These are phyloP conservation scores for Vickermania spadyakhi DNA, from an alignment of 208 protist species.

Conservation along the genomic window DNA sequence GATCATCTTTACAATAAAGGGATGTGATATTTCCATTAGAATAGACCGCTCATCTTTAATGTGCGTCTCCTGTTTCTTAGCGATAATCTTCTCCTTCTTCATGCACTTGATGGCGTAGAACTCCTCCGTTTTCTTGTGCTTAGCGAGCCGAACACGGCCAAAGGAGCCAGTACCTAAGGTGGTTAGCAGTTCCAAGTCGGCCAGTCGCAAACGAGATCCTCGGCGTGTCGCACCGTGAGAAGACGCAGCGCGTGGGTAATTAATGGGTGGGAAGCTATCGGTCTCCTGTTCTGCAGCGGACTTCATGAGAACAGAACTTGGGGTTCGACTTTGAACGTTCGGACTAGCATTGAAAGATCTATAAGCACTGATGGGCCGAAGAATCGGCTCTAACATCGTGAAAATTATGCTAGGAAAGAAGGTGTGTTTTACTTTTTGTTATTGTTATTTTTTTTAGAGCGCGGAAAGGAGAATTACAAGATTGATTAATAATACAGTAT, in stretches of 20 bases:
- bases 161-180: constrained; percentile 91
- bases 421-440: no score
- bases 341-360: no score
- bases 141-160: constrained; percentile 86
- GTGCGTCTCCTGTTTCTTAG: constrained; percentile 83
- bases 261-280: background rate
- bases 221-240: background rate
- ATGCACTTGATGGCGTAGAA: constrained; percentile 90
- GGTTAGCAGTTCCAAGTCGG: constrained; percentile 78
- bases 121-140: constrained; percentile 63
- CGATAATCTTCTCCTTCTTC: constrained; percentile 83
- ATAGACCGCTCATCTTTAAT: constrained; percentile 89
- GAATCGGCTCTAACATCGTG: no score
- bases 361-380: no score
- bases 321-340: no score
- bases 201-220: constrained; percentile 40
- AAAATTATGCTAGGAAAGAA: no score
- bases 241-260: background rate
- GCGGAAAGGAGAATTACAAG: no score
- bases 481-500: no score
- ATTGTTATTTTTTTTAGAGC: no score
- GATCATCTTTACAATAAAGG: constrained; percentile 91
- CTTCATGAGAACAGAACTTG: no score
- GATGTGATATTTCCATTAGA: constrained; percentile 84
- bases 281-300: no score